Percentiles rank a stretch among this genome's conserved stretches.
These are phyloP conservation scores for Cochlearia excelsa DNA, from an alignment of 345 rosid genomes.

Conservation along the genomic window DNA sequence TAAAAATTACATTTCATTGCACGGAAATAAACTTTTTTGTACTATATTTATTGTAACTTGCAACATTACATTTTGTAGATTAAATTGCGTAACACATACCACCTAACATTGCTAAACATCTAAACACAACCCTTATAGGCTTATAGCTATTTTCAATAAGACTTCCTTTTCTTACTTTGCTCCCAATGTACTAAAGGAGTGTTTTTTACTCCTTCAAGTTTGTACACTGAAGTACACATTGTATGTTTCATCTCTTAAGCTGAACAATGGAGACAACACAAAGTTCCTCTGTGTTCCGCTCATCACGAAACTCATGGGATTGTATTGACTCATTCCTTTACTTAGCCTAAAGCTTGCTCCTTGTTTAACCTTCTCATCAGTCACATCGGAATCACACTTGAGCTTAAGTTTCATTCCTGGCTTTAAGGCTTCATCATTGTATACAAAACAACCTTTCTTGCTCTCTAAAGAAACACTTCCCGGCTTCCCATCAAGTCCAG, in stretches of 20 bases:
- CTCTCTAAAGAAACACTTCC: slow-evolving; percentile 52
- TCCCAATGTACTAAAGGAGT: slow-evolving; percentile 13
- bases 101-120: slow-evolving; percentile 24
- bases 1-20: no score
- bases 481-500: slow-evolving; percentile 64
- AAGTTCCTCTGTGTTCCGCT: slow-evolving; percentile 57
- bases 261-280: slow-evolving; percentile 65
- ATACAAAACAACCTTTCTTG: slow-evolving; percentile 59
- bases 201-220: slow-evolving; percentile 27
- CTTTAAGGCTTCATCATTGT: slow-evolving; percentile 39
- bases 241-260: slow-evolving; percentile 76
- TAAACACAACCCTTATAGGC: slow-evolving; percentile 19
- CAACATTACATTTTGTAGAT: slow-evolving; percentile 26
- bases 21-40: no score
- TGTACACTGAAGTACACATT: slow-evolving; percentile 69
- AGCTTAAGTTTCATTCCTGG: slow-evolving; percentile 45
- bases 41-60: slow-evolving; percentile 26
- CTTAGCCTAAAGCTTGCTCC: slow-evolving; percentile 58
- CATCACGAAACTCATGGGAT: slow-evolving; percentile 79
- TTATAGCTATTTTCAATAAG: slow-evolving; percentile 10
- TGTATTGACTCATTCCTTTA: slow-evolving; percentile 52
- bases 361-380: slow-evolving; percentile 29
- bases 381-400: slow-evolving; percentile 43
- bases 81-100: slow-evolving; percentile 21
- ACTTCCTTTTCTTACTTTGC: slow-evolving; percentile 8